A percentile compares a stretch with the other conserved stretches of the same genome.
Evolutionary conservation across 176 grass and related monocot genomes (phyloP).

Genomic region (Neostapfia colusana): DNA sequence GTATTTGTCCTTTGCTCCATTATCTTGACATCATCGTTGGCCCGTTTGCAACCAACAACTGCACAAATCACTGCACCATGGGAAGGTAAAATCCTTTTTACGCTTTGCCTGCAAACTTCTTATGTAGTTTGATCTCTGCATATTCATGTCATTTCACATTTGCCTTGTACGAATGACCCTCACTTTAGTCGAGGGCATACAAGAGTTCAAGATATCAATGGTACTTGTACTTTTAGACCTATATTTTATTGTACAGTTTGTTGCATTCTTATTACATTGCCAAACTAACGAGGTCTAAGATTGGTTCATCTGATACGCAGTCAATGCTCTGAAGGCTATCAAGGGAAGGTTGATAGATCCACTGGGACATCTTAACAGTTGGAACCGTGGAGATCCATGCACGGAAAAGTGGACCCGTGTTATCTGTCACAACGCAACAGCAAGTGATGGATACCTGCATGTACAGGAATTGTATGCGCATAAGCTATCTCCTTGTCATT

Average conservation of each 20-base stretch:
- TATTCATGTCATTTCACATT: slow-evolving; percentile 1
- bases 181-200: background rate
- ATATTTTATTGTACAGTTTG: background rate
- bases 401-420: slow-evolving; percentile 69
- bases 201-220: background rate
- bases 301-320: slow-evolving; percentile 52
- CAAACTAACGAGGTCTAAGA: slow-evolving; percentile 17
- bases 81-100: slow-evolving; percentile 64
- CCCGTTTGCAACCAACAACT: slow-evolving; percentile 32
- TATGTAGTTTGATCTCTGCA: slow-evolving; percentile 11
- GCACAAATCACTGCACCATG: slow-evolving; percentile 64
- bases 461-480: slow-evolving; percentile 81
- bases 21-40: slow-evolving; percentile 39
- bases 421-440: slow-evolving; percentile 68
- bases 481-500: slow-evolving; percentile 37
- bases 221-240: slow-evolving; percentile 2
- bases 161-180: slow-evolving; percentile 8
- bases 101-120: slow-evolving; percentile 5
- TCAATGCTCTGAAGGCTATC: slow-evolving; percentile 69
- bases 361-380: slow-evolving; percentile 42
- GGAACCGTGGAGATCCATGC: slow-evolving; percentile 88
- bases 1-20: slow-evolving; percentile 24
- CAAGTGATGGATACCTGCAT: slow-evolving; percentile 70
- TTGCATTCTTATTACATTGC: background rate
- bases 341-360: slow-evolving; percentile 63